Conservation (phyloP, 2,329 filamentous ascomycete genomes). For the Hortaea sp. region DNA sequence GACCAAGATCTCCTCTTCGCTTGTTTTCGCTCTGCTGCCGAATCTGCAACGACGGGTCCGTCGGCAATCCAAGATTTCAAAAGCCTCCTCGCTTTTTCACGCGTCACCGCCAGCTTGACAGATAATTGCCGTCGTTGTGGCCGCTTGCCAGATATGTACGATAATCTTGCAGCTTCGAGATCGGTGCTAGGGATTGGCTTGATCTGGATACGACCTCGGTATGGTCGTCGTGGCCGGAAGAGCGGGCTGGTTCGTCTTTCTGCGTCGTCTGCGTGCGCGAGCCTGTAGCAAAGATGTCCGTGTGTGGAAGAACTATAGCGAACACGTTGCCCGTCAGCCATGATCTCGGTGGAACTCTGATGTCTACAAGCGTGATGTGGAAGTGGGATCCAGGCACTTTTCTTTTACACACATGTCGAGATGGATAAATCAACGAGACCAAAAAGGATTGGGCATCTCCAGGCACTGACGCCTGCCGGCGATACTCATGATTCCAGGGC, state of each 20-base stretch:
- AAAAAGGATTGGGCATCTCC: no score
- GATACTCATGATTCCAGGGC: background rate
- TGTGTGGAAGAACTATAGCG: slow-evolving; percentile 3
- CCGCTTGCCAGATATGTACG: background rate
- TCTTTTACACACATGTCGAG: no score
- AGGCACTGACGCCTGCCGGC: no score
- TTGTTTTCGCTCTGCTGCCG: slow-evolving; percentile 6
- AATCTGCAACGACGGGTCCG: slow-evolving; percentile 2
- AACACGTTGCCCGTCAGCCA: slow-evolving; percentile 3
- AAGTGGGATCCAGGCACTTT: background rate
- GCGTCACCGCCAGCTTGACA: slow-evolving; percentile 41
- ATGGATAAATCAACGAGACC: no score
- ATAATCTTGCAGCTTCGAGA: slow-evolving; percentile 21
- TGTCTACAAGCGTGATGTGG: background rate
- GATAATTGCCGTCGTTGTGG: slow-evolving; percentile 6
- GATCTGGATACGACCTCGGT: slow-evolving; percentile 49
- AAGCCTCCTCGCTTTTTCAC: slow-evolving; percentile 40
- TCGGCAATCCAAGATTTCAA: slow-evolving; percentile 35
- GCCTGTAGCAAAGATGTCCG: slow-evolving; percentile 9
- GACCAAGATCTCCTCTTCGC: slow-evolving; percentile 23
- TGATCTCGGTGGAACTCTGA: background rate
- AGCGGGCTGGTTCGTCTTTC: slow-evolving; percentile 13
- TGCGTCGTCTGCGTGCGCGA: slow-evolving; percentile 1
- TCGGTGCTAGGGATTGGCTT: slow-evolving; percentile 37
- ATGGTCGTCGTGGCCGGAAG: slow-evolving; percentile 42